Conservation (phyloP, 2,329 filamentous ascomycete species). For the Scleromitrula shiraiana region DNA sequence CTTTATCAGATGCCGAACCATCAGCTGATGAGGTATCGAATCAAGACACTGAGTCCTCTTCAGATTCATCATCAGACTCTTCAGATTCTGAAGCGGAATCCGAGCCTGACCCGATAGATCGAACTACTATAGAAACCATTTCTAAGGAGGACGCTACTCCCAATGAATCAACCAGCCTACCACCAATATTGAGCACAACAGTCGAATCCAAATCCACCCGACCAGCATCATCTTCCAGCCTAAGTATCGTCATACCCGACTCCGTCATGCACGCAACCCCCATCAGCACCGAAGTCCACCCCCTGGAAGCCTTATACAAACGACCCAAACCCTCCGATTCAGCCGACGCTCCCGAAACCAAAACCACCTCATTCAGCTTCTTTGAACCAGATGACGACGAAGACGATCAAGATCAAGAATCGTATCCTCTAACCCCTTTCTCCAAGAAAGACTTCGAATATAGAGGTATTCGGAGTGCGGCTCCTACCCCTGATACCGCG, state of each 20-base stretch:
- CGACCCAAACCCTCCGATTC: constrained; percentile 42
- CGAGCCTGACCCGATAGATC: constrained; percentile 18
- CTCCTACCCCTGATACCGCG: constrained; percentile 90
- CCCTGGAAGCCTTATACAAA: constrained; percentile 90
- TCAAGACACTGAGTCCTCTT: no score
- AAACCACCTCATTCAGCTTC: constrained; percentile 63
- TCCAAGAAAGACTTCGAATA: constrained; percentile 70
- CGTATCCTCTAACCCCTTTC: constrained; percentile 70
- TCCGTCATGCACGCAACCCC: constrained; percentile 37
- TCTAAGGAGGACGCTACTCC: no score
- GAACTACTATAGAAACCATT: no score
- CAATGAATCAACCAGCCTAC: constrained; percentile 12
- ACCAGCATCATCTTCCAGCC: constrained; percentile 38
- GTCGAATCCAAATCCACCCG: constrained; percentile 4
- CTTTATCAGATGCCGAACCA: not conserved
- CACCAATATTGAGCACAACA: constrained; percentile 4
- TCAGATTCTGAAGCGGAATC: constrained; percentile 19
- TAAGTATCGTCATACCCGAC: constrained; percentile 42
- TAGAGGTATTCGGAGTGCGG: constrained; percentile 73
- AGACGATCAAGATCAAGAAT: constrained; percentile 36
- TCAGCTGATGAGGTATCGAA: no score
- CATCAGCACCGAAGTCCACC: constrained; percentile 53
- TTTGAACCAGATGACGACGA: constrained; percentile 50
- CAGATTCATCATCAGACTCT: no score
- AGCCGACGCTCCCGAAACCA: constrained; percentile 22